phyloP scores from a whole-genome alignment of 192 early-diverging fungal species.

The Umbelopsis isabellina region DNA sequence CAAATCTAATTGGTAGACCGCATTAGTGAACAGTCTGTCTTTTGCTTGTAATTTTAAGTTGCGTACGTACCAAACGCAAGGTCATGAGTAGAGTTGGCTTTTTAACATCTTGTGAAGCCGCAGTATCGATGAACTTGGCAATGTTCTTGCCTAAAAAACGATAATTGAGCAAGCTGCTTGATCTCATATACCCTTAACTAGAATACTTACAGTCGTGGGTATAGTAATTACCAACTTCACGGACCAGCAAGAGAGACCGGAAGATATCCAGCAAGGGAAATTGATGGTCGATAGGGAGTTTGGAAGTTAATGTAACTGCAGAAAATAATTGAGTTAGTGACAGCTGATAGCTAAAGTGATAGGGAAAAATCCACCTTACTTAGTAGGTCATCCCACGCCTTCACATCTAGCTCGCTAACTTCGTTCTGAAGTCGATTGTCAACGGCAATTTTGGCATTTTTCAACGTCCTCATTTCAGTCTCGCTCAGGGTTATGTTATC shows the following conservation, averaged over 20 bases:
- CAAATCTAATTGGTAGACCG: slow-evolving; percentile 34
- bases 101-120: slow-evolving; percentile 31
- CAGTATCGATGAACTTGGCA: slow-evolving; percentile 15
- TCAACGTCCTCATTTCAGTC: slow-evolving; percentile 13
- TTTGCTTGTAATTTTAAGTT: neutral
- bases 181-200: neutral
- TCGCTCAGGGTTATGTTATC: slow-evolving; percentile 10
- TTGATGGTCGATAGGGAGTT: slow-evolving; percentile 48
- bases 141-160: slow-evolving; percentile 13
- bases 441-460: neutral
- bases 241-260: slow-evolving; percentile 57
- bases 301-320: neutral
- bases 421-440: neutral
- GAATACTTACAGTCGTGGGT: slow-evolving; percentile 43
- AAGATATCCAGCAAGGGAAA: slow-evolving; percentile 72
- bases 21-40: neutral
- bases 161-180: neutral
- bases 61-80: slow-evolving; percentile 53
- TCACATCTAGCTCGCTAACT: neutral
- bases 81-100: slow-evolving; percentile 61
- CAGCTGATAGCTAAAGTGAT: too few relatives aligned
- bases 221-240: slow-evolving; percentile 47
- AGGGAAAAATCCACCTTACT: too few relatives aligned
- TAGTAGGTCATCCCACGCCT: slow-evolving; percentile 12
- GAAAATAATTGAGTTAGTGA: neutral